Evolutionary conservation across 2,329 filamentous ascomycete genomes (phyloP).

Genomic region (Stagonosporopsis chrysanthemi): DNA sequence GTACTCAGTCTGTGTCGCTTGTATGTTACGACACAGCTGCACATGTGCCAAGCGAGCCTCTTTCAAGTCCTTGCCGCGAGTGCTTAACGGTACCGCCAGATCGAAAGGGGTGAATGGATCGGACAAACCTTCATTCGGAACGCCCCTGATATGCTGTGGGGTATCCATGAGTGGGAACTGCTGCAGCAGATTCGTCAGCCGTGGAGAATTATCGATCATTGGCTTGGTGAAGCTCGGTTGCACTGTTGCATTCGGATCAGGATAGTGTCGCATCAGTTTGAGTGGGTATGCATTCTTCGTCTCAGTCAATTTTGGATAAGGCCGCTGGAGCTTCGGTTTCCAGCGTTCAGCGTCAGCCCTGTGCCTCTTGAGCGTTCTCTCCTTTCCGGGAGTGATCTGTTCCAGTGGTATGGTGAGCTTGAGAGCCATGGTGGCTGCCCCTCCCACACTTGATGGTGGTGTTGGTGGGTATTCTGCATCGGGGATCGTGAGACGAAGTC

Average conservation of each 20-base stretch:
- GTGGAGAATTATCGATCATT: conserved; percentile 24
- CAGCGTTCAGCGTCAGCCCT: conserved; percentile 28
- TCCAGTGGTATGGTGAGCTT: conserved; percentile 26
- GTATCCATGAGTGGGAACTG: conserved; percentile 22
- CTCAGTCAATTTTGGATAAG: conserved; percentile 23
- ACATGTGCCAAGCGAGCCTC: not conserved
- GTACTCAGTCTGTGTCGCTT: conserved; percentile 17
- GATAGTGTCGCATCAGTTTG: conserved; percentile 39
- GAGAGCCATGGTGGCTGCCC: conserved; percentile 15
- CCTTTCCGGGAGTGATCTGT: conserved; percentile 12
- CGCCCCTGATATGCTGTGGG: not conserved
- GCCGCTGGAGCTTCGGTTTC: conserved; percentile 26
- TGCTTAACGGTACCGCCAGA: conserved; percentile 7
- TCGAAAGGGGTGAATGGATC: not conserved
- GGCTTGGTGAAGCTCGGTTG: conserved; percentile 27
- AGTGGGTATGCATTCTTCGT: conserved; percentile 29
- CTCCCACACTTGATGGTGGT: conserved; percentile 20
- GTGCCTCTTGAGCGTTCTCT: conserved; percentile 20
- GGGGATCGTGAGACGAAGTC: not conserved
- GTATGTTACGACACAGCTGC: conserved; percentile 22
- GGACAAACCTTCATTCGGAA: not conserved
- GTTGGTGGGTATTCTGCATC: conserved; percentile 2
- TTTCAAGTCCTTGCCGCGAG: not conserved
- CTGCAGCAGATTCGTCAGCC: conserved; percentile 21
- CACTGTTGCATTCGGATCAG: not conserved